Conservation (phyloP, 2,329 filamentous ascomycete species). For the Fusarium scirpi region DNA sequence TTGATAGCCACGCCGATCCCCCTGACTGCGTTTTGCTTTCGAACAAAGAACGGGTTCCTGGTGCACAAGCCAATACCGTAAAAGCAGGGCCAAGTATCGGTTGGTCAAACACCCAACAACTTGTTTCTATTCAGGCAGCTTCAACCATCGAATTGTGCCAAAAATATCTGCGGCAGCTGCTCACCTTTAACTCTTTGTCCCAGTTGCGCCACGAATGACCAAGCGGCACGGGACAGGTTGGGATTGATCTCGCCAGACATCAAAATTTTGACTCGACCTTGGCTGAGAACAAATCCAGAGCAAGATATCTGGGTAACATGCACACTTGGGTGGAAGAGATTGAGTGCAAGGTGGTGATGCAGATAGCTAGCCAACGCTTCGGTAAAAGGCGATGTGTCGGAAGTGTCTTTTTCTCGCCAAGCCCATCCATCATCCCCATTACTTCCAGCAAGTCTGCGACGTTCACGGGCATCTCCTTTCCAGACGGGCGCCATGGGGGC, state of each 20-base stretch:
- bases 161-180: conserved; percentile 43
- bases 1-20: neutral
- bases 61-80: neutral
- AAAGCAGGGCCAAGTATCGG: neutral
- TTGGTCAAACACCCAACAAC: neutral
- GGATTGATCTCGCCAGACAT: conserved; percentile 49
- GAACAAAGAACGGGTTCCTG: conserved; percentile 7
- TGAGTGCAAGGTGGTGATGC: conserved; percentile 64
- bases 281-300: conserved; percentile 66
- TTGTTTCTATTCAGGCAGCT: neutral
- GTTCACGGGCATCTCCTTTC: conserved; percentile 53
- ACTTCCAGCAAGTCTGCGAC: conserved; percentile 60
- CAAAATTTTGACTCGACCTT: conserved; percentile 63
- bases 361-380: conserved; percentile 64
- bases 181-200: conserved; percentile 51
- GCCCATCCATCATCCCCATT: conserved; percentile 65
- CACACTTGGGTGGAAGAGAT: conserved; percentile 68
- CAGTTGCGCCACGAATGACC: conserved; percentile 54
- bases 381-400: conserved; percentile 57
- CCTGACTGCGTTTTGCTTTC: neutral
- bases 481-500: conserved; percentile 36
- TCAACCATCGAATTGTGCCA: conserved; percentile 34
- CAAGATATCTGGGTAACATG: conserved; percentile 66
- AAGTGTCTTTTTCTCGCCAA: conserved; percentile 55
- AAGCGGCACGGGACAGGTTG: conserved; percentile 51